phyloP scores from a whole-genome alignment of 768 basidiomycete species.

The Trametes coccinea region DNA sequence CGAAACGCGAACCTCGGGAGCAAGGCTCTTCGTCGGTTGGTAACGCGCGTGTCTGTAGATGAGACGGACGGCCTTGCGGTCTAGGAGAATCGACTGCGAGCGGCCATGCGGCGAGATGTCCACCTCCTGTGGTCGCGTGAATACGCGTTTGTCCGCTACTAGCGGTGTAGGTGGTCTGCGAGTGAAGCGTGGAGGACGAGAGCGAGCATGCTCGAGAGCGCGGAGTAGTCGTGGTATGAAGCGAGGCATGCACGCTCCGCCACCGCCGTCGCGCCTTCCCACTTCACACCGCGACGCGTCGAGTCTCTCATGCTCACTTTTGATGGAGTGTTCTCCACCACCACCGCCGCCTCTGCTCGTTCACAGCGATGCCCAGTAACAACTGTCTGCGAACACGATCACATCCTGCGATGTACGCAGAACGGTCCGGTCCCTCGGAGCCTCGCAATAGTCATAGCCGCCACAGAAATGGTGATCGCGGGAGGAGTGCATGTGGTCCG shows the following conservation, averaged over 20 bases:
- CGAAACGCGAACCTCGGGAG: constrained; percentile 46
- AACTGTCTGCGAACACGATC: too few species aligned
- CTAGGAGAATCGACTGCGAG: constrained; percentile 62
- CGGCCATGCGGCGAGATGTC: constrained; percentile 46
- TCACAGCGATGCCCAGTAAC: too few species aligned
- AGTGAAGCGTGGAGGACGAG: constrained; percentile 3
- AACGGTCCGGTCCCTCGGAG: not conserved
- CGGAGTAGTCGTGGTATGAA: constrained; percentile 65
- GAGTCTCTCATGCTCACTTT: too few species aligned
- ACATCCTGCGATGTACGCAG: not conserved
- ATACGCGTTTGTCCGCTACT: constrained; percentile 22
- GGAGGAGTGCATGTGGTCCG: not conserved
- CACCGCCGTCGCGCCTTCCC: not conserved
- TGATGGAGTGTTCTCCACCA: too few species aligned
- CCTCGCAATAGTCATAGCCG: not conserved
- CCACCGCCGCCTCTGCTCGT: too few species aligned
- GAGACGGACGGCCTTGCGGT: constrained; percentile 26
- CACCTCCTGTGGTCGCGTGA: constrained; percentile 36
- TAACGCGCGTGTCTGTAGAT: constrained; percentile 35
- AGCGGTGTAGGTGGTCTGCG: constrained; percentile 37
- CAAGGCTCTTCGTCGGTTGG: constrained; percentile 55
- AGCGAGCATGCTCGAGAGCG: constrained; percentile 36
- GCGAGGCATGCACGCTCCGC: constrained; percentile 55
- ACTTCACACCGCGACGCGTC: too few species aligned
- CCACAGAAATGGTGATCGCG: not conserved